Evolutionary conservation across 345 rosid genomes (phyloP).

Genomic region (Dovyalis caffra): DNA sequence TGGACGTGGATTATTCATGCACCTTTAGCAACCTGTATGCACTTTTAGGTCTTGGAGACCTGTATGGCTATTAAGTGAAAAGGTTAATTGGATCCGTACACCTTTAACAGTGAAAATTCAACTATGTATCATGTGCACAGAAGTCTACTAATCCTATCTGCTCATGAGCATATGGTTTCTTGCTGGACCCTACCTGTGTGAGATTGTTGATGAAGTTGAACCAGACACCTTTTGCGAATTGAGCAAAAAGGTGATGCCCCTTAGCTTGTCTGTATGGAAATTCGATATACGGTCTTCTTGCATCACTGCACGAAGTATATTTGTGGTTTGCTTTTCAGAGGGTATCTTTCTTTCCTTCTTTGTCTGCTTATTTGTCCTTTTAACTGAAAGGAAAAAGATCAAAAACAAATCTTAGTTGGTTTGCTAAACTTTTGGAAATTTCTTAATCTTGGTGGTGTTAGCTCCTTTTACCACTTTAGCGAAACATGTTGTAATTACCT

Average conservation of each 20-base stretch:
- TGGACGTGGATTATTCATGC: neutral
- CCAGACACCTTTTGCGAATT: neutral
- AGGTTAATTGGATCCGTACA: neutral
- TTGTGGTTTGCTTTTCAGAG: neutral
- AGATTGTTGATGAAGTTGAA: too few species aligned
- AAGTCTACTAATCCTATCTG: neutral
- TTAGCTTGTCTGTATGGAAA: neutral
- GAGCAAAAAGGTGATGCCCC: neutral
- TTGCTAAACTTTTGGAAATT: neutral
- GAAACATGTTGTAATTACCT: too few species aligned
- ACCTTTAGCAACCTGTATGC: neutral
- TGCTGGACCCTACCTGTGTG: neutral
- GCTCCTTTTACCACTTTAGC: neutral
- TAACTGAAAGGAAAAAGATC: neutral
- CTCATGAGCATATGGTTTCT: neutral
- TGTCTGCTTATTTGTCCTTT: neutral
- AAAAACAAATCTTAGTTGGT: neutral
- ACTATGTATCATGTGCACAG: neutral
- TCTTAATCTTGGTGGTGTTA: neutral
- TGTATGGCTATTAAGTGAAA: neutral
- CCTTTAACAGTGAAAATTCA: neutral
- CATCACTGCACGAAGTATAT: neutral
- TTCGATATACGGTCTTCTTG: neutral
- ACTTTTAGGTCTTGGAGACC: neutral
- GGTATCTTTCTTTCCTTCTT: neutral